Conservation (phyloP, 306 rosid species). For the Malus orientalis region DNA sequence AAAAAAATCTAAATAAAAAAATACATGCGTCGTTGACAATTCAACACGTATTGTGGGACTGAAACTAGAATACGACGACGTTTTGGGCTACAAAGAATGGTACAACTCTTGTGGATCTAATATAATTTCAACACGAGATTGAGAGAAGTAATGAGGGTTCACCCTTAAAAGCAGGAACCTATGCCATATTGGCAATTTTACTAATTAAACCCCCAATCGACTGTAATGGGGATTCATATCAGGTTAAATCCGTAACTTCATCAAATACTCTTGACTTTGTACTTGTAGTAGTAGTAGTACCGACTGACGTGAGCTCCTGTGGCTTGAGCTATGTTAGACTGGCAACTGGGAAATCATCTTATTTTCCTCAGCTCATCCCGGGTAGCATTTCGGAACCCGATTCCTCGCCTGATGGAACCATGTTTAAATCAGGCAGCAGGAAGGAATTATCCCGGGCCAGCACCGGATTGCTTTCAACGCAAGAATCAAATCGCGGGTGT, state of each 20-base stretch:
- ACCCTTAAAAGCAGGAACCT: constrained; percentile 16
- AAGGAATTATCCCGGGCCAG: constrained; percentile 27
- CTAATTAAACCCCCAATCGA: neutral
- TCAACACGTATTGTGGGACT: neutral
- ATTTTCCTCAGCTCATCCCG: constrained; percentile 31
- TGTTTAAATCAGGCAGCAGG: constrained; percentile 78
- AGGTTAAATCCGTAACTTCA: constrained; percentile 3
- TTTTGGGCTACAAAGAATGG: constrained; percentile 49
- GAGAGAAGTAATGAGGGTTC: constrained; percentile 15
- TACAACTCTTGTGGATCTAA: constrained; percentile 16
- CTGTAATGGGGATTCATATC: constrained; percentile 12
- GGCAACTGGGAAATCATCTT: neutral
- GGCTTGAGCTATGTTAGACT: constrained; percentile 20
- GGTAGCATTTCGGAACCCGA: constrained; percentile 13
- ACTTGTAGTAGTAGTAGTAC: too few species aligned
- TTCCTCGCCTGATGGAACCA: constrained; percentile 51
- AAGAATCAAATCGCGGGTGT: constrained; percentile 23
- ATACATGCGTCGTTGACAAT: neutral
- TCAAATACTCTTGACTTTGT: neutral
- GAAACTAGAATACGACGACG: constrained; percentile 7
- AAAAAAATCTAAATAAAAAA: neutral
- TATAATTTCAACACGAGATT: constrained; percentile 11
- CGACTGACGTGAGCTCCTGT: neutral
- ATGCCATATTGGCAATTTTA: constrained; percentile 5
- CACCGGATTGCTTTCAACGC: constrained; percentile 16